These are phyloP conservation scores for Paecilomyces sp. DNA, from an alignment of 2,329 filamentous ascomycete genomes.

Conservation along the genomic window DNA sequence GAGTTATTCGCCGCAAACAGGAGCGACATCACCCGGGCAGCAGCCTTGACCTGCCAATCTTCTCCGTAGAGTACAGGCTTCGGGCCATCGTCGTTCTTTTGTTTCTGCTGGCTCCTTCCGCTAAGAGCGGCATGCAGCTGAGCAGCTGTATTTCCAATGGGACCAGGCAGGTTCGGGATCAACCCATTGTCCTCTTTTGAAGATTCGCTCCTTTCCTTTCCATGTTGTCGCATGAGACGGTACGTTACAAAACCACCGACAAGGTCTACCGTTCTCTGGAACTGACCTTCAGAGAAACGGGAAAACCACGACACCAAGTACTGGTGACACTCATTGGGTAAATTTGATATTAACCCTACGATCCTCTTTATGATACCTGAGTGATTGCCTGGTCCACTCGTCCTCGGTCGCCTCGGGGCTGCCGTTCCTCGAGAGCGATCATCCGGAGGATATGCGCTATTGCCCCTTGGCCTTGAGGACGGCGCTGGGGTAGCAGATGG, in stretches of 20 bases:
- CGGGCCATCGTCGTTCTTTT: constrained; percentile 46
- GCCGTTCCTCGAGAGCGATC: constrained; percentile 8
- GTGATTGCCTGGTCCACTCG: constrained; percentile 55
- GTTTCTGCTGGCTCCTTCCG: constrained; percentile 41
- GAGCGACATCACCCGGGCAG: constrained; percentile 70
- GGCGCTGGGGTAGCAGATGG: constrained; percentile 9
- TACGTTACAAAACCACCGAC: constrained; percentile 74
- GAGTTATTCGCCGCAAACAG: constrained; percentile 75
- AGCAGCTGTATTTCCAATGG: constrained; percentile 51
- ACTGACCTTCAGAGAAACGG: constrained; percentile 58
- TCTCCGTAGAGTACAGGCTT: constrained; percentile 59
- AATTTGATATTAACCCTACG: constrained; percentile 69
- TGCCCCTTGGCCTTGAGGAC: constrained; percentile 13
- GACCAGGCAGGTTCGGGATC: constrained; percentile 60
- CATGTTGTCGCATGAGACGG: constrained; percentile 63
- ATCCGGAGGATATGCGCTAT: constrained; percentile 7
- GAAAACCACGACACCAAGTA: constrained; percentile 74
- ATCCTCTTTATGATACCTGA: constrained; percentile 81
- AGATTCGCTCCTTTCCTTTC: constrained; percentile 55
- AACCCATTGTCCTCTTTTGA: constrained; percentile 55
- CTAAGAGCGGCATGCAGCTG: constrained; percentile 72
- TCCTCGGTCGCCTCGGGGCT: constrained; percentile 16
- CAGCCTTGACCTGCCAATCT: constrained; percentile 84
- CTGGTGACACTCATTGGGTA: constrained; percentile 67
- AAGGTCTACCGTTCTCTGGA: constrained; percentile 68